A percentile compares a stretch with the other conserved stretches of the same genome.
Evolutionary conservation across 371 early-diverging fungal genomes (phyloP).

Genomic region (Mortierella sp.): DNA sequence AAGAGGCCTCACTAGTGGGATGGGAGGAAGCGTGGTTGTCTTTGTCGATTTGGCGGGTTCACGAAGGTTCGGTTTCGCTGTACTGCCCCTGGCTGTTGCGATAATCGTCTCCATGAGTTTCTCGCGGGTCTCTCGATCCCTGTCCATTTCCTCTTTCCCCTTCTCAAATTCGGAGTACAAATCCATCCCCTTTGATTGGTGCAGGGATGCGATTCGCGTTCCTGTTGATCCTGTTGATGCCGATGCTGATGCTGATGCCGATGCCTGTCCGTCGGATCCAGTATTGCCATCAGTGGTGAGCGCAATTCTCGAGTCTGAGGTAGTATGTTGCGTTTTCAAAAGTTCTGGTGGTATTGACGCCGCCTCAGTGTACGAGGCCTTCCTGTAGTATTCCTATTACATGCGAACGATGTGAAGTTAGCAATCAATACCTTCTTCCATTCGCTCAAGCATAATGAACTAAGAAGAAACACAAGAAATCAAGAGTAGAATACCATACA

Average conservation of each 20-base stretch:
- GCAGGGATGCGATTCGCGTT: neutral
- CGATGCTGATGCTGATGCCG: neutral
- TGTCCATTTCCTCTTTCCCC: neutral
- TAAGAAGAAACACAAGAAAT: neutral
- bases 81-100: neutral
- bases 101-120: neutral
- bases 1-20: neutral
- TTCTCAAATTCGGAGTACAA: neutral
- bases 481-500: conserved; percentile 14
- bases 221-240: neutral
- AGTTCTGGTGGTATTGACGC: conserved; percentile 20
- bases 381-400: conserved; percentile 24
- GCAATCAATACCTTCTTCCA: neutral
- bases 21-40: neutral
- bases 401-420: neutral
- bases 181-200: neutral
- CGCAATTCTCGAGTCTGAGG: too few species aligned
- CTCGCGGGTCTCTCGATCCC: neutral
- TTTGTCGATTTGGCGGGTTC: neutral
- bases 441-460: too few species aligned
- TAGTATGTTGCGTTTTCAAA: neutral
- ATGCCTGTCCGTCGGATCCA: neutral
- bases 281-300: neutral
- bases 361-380: conserved; percentile 3
- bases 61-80: neutral